Conservation (phyloP, 148 eudicot genomes). For the Silene latifolia region DNA sequence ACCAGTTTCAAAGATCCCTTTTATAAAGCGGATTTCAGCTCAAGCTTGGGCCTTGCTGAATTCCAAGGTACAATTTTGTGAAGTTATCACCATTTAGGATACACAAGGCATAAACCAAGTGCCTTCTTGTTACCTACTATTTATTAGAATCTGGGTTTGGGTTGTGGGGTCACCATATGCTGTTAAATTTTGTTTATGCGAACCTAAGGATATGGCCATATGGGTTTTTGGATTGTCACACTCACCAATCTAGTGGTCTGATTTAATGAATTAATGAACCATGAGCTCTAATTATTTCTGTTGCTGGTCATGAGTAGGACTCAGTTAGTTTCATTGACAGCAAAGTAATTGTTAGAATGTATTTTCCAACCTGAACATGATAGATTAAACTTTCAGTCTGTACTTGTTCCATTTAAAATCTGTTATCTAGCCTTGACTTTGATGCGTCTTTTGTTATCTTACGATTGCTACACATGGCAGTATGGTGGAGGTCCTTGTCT, state of each 20-base stretch:
- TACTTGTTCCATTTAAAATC: too few species aligned
- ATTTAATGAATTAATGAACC: too few species aligned
- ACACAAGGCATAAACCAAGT: neutral
- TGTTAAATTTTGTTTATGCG: neutral
- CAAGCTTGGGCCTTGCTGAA: constrained; percentile 69
- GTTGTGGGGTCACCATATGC: neutral
- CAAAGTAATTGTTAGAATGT: too few species aligned
- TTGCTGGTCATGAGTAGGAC: too few species aligned
- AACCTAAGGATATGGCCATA: neutral
- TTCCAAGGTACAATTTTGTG: constrained; percentile 61
- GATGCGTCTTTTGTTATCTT: neutral
- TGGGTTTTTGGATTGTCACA: too few species aligned
- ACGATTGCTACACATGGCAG: constrained; percentile 28
- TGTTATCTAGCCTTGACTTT: constrained; percentile 7
- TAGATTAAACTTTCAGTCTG: too few species aligned
- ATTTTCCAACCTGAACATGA: too few species aligned
- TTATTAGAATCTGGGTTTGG: neutral
- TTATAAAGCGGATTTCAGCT: constrained; percentile 76
- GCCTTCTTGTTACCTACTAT: neutral
- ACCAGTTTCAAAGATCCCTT: constrained; percentile 60
- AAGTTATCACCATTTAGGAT: neutral
- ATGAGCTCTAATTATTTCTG: neutral
- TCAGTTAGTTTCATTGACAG: too few species aligned
- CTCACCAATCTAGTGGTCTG: too few species aligned
- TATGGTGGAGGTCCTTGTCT: constrained; percentile 79